A percentile compares a stretch with the other conserved stretches of the same genome.
phyloP scores from a whole-genome alignment of 1,284 basidiomycete genomes.

The Moesziomyces antarcticus region DNA sequence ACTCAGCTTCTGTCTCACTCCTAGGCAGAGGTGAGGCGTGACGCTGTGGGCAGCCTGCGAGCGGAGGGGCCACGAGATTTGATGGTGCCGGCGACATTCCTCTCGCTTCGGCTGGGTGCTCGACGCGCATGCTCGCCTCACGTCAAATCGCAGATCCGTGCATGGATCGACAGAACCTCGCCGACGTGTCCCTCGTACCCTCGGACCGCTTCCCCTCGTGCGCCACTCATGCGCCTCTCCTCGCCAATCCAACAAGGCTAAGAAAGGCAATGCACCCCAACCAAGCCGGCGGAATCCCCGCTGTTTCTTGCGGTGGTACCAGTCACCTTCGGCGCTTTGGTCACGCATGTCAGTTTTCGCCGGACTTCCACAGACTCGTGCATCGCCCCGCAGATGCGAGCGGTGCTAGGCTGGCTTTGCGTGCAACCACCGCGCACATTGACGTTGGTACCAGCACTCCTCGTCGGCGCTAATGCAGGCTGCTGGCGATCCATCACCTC shows the following conservation, averaged over 20 bases:
- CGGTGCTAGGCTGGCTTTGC: not conserved
- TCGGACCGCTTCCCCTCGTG: not conserved
- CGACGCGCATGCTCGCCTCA: not conserved
- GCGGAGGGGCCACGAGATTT: not conserved
- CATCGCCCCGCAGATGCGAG: not conserved
- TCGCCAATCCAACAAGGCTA: no score
- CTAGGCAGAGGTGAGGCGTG: no score
- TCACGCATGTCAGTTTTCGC: not conserved
- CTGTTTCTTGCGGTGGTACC: no score
- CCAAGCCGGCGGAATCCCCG: no score
- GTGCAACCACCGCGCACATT: not conserved
- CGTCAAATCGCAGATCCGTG: not conserved
- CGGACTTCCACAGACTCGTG: not conserved
- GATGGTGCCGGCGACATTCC: not conserved
- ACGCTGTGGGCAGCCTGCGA: not conserved
- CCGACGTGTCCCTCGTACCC: no score
- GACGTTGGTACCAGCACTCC: not conserved
- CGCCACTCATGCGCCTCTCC: not conserved
- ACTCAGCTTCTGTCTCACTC: no score
- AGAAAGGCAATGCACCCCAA: no score
- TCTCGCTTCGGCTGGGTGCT: not conserved
- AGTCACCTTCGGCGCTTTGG: no score
- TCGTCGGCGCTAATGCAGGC: not conserved
- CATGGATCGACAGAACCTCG: not conserved
- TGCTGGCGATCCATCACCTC: not conserved